phyloP scores from a whole-genome alignment of 495 filamentous ascomycete species.

The Lasiosphaeriaceae sp. region DNA sequence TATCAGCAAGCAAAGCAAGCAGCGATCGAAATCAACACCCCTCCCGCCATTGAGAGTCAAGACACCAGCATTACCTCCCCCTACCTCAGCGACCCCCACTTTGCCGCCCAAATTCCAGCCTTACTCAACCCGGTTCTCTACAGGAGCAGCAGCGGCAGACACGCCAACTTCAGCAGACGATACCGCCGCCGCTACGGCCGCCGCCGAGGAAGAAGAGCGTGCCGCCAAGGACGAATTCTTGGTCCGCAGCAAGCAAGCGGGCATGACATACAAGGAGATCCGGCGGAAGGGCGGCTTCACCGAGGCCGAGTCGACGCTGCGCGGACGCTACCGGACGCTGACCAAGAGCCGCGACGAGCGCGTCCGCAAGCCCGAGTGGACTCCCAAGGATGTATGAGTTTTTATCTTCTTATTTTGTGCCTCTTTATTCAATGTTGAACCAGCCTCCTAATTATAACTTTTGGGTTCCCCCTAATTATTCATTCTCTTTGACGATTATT shows the following conservation, averaged over 20 bases:
- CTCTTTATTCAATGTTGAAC: background rate
- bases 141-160: too few relatives aligned
- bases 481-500: too few relatives aligned
- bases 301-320: slow-evolving; percentile 83
- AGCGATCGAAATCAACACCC: too few relatives aligned
- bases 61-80: too few relatives aligned
- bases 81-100: too few relatives aligned
- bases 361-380: slow-evolving; percentile 77
- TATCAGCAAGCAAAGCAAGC: too few relatives aligned
- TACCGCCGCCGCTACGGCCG: background rate
- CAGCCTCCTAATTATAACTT: too few relatives aligned
- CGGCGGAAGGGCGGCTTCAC: slow-evolving; percentile 58
- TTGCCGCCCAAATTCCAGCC: too few relatives aligned
- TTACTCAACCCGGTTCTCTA: too few relatives aligned
- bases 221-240: slow-evolving; percentile 58
- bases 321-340: slow-evolving; percentile 73
- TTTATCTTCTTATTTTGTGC: background rate
- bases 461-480: too few relatives aligned
- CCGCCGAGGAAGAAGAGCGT: background rate
- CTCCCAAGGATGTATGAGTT: slow-evolving; percentile 66
- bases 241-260: slow-evolving; percentile 56
- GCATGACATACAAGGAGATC: slow-evolving; percentile 79
- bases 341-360: slow-evolving; percentile 73
- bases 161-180: background rate
- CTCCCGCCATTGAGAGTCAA: too few relatives aligned